Evolutionary conservation across 1,284 basidiomycete genomes (phyloP), one percentile per base, ranked within the genome.

Genomic region (Chondrostereum purpureum): DNA sequence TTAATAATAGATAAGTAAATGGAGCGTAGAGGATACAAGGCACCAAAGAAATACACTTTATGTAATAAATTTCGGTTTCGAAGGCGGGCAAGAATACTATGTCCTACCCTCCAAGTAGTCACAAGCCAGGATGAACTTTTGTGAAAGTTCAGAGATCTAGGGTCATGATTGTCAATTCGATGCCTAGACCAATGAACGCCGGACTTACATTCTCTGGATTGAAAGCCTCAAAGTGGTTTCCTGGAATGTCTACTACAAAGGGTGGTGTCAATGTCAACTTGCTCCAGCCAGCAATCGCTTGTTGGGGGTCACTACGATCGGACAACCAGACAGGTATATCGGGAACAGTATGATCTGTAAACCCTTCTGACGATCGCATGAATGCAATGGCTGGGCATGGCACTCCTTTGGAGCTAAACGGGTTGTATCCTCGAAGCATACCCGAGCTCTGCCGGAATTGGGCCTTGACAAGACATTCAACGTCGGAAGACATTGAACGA

Each of bases 221-320:
- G 56, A 86, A 86, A 0, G 73, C 65, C 49, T 74, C 62, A 50
- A 86, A 85, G 52, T 86, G 83, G 55, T 85, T 63, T 0, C 83
- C 83, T 1, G 80, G 76, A 6, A 85, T 75, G 51, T 80, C 74
- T 24, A 78, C 55, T 1, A 73, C 62, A 31, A 67, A 64, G 1
- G 83, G 49, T 1, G 55, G 41, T 8, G 38, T 49, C 3, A 64
- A 64, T 0, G 69, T 56, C 10, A 80, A 51, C 0, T 42, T 51
- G 45, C 76, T 66, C 83, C 83, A 86, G 19, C 66, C 74, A 1
- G 47, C 55, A 0, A 65, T 63, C 4, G 66, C 58, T 10, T 55
- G 51, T 12, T 52, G 52, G 0, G 61, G 52, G 36, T 73, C 58
- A 10, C 55, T 59, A 3, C 78, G 68, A 46, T 78, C 68, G 0